Base-by-base conservation (phyloP, 176 grass and related monocot genomes). In the Hordeum marinum region DNA sequence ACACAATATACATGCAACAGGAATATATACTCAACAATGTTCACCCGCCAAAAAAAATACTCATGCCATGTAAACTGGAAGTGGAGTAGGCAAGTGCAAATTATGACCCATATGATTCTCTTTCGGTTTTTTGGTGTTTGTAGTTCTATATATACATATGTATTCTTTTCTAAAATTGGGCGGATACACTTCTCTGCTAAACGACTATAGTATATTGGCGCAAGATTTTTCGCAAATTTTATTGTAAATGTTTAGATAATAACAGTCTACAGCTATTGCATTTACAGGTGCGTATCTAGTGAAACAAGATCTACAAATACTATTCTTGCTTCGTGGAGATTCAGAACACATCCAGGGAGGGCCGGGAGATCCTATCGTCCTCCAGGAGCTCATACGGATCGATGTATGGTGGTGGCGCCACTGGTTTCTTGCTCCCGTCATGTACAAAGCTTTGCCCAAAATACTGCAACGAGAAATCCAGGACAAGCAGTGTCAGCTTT, bases 381-480 rank as follows among this genome's bases (percentile, higher is more conserved):
- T 96, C 96, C 24, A 99, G 86, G 41, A 96, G 93, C 60, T 89
- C 76, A 21, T 95, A 96, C 63, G 96, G 93, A 91, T 96, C 93
- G 29, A 96, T 91, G 76, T 99, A 89, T 1, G 86, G 93, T 18
- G 90, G 90, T 7, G 88, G 64, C 23, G 88, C 86, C 6, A 84
- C 66, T 0, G 91, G 15, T 7, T 57, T 86, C 45, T 88, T 94
- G 86, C 79, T 94, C 57, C 79, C 93, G 58, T 96, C 90, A 14
- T 96, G 96, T 55, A 99, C 82, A 60, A 96, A 99, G 66, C 86
- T 94, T 14, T 90, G 86, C 13, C 93, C 93, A 66, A 96, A 89
- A 77, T 89, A 94, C 91, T 99, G 92, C 81, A 88, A 62, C 14
- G 4, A 68, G 80, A 76, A 90, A 73, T 31, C 4, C 18, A 76